Evolutionary conservation across 495 filamentous ascomycete species (phyloP), one percentile per base, ranked within the genome.

Genomic region (Xylaria curta): DNA sequence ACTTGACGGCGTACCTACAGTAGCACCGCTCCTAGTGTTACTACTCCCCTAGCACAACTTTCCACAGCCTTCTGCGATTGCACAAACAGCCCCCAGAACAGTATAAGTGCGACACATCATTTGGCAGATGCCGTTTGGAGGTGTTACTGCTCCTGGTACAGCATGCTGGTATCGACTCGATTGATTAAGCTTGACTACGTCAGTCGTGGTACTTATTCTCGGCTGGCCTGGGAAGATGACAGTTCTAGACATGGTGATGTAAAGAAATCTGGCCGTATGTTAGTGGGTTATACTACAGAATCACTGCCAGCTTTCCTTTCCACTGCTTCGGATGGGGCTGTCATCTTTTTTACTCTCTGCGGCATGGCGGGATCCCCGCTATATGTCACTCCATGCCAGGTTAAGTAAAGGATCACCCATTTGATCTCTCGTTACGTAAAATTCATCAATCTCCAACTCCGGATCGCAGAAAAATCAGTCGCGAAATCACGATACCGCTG

Each of bases 381-480:
- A 4, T 5, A 38, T 21, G 8, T 60, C 28, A n/a, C 58, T 60
- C 38, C 13, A 60, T 38, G 31, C 58, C 17, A 60, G 58, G 58
- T 38, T 38, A 33, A 38, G 58, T 38, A 60, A 38, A 38, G 58
- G 58, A 60, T 60, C 33, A 21, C 33, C 58, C 2, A 59, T 36
- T n/a, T 33, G 19, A 2, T 36, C 54, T n/a, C 28, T 7, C 40
- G 4, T 60, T 60, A 60, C 58, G 58, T 60, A 60, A 60, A 60
- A 60, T 21, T 36, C 56, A 60, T 60, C 31, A 60, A 60, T 21
- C 10, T 17, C 56, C 17, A 60, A 60, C 28, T 17, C 56, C 31
- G 56, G 38, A 38, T 19, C 31, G 12, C 56, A 33, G 0, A 60
- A 60, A 38, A 19, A 13, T 21, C 33, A 60, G 58, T 60, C 19